Evolutionary conservation across 116 monocot species (phyloP), one percentile per base, ranked within the genome.

Genomic region (Trichopus zeylanicus): DNA sequence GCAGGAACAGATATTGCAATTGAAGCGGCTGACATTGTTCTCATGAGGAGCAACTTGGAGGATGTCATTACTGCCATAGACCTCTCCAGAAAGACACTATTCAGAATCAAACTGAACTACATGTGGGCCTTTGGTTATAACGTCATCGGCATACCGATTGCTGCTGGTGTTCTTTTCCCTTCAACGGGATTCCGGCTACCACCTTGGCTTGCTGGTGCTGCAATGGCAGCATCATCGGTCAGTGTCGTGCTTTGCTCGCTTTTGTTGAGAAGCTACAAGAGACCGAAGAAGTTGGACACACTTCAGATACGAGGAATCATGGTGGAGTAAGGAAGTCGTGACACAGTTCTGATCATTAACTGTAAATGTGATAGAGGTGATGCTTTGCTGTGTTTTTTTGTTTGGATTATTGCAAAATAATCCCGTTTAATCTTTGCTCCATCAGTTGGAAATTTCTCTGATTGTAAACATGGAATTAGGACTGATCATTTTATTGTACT

Each of bases 211-310:
- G 93, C 93, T 6, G 93, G 93, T 31, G 93, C 88, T 5, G 85
- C 89, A 49, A 93, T 93, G 93, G 93, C 93, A 7, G 85, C 80
- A 28, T 93, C 93, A 2, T 93, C 93, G 3, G 80, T 93, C 12
- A 88, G 82, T 47, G 93, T 93, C 6, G 88, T 93, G 22, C 71
- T 85, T n/a, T 88, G 84, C 31, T 93, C 93, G 20, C 80, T 93
- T 7, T 63, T 93, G 55, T 49, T 93, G 69, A 88, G 78, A 70
- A 49, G 80, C 55, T 93, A 93, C 53, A 81, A n/a, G 65, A 79
- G 80, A 28, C 93, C 88, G 8, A 88, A 85, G 54, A 57, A 66
- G 59, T 53, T 92, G 64, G 77, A 84, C 13, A 62, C 29, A 5
- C 53, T 87, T 51, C 72, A 61, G 29, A 75, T 80, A 8, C 67